Evolutionary conservation across 1,284 basidiomycete genomes (phyloP).

Genomic region (Tranzscheliella williamsii): DNA sequence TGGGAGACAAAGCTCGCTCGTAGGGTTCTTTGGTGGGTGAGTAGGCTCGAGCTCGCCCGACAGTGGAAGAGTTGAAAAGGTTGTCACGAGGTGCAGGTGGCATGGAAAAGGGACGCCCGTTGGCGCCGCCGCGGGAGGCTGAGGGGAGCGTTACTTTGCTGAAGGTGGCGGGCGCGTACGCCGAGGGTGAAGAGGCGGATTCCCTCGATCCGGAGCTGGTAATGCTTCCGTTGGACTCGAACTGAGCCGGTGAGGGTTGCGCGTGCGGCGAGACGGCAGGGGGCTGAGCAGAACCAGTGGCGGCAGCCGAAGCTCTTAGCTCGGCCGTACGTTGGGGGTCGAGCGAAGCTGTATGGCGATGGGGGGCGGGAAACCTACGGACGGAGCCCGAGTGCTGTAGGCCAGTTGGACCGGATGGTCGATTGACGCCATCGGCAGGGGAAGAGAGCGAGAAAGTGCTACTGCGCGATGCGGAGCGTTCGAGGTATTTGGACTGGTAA

Average conservation of each 20-base stretch:
- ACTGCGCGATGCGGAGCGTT: slow-evolving; percentile 47
- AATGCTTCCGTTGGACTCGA: slow-evolving; percentile 5
- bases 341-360: slow-evolving; percentile 49
- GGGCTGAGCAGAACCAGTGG: slow-evolving; percentile 10
- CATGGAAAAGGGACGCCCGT: slow-evolving; percentile 46
- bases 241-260: slow-evolving; percentile 2
- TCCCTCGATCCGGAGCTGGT: background rate
- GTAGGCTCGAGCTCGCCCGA: slow-evolving; percentile 21
- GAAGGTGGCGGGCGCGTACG: slow-evolving; percentile 20
- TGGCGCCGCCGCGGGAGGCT: slow-evolving; percentile 10
- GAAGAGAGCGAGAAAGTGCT: slow-evolving; percentile 46
- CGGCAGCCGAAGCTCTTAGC: slow-evolving; percentile 14
- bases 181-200: slow-evolving; percentile 11
- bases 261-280: slow-evolving; percentile 7
- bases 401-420: slow-evolving; percentile 9
- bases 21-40: slow-evolving; percentile 35
- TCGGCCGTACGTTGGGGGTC: slow-evolving; percentile 41
- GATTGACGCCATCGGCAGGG: slow-evolving; percentile 4
- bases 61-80: slow-evolving; percentile 25
- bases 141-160: slow-evolving; percentile 30
- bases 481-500: slow-evolving; percentile 54
- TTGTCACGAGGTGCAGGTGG: slow-evolving; percentile 45
- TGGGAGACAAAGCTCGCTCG: slow-evolving; percentile 25
- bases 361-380: slow-evolving; percentile 44
- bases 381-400: slow-evolving; percentile 40